Base-by-base conservation (phyloP, 208 protist genomes). In the Leishmania lainsoni region DNA sequence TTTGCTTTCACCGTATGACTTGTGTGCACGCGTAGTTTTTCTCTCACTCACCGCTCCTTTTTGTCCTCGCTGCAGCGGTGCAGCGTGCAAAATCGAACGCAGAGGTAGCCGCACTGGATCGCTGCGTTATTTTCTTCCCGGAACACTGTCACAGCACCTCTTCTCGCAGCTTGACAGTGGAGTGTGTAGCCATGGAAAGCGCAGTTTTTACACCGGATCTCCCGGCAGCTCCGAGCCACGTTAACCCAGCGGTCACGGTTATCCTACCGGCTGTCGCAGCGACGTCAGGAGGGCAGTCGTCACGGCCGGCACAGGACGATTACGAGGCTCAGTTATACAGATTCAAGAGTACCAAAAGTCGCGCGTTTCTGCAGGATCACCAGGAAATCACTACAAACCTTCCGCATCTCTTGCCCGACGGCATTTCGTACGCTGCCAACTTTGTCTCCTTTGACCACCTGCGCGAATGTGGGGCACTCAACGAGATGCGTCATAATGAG, bases 381-480 rank as follows among this genome's bases (percentile, higher is more conserved):
- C 69, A 79, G 16, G 81, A 89, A 1, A 74, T 86, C 0, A 75
- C 59, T 8, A 88, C 84, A 32, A 89, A 66, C 3, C 86, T 98
- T 35, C 95, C 95, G 1, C 85, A 83, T 2, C 89, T 96, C 77
- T 86, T 98, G 22, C 94, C 95, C 3, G 90, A 94, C 71, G 95
- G 95, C 65, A 83, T 97, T 17, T 87, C 94, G 5, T 98, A 97
- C 81, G 91, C 85, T 9, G 94, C 95, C 5, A 96, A 96, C 75
- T 98, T 93, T 65, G 87, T 97, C n/a, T 94, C 94, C 14, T 98
- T 97, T 78, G 87, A 94, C 6, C 87, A 94, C 72, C 89, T 98
- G 65, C 83, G 92, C 52, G 63, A 93, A 70, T 88, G 84, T 42
- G 90, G 93, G 3, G 88, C 84, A 12, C 86, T 97, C 26, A 81